These are phyloP conservation scores for Pittosporum tobira DNA, from an alignment of 129 eudicot species.

Conservation along the genomic window DNA sequence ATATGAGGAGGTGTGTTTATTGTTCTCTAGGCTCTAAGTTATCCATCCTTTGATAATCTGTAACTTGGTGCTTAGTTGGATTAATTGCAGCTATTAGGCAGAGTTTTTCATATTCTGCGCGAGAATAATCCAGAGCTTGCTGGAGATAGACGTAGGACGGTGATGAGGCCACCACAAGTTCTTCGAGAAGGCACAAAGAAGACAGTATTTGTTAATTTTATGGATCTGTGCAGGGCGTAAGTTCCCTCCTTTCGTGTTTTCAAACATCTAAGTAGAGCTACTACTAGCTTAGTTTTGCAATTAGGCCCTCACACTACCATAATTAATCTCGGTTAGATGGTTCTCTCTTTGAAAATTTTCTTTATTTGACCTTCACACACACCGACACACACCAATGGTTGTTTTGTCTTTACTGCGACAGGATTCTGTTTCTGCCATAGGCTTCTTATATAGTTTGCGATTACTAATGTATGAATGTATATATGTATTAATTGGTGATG, in stretches of 20 bases:
- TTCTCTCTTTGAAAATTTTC: too few species aligned
- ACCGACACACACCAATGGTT: too few species aligned
- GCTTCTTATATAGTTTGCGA: too few species aligned
- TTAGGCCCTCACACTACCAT: too few species aligned
- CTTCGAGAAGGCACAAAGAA: slow-evolving; percentile 78
- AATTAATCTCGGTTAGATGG: too few species aligned
- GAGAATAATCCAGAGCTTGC: slow-evolving; percentile 85
- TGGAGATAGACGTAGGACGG: slow-evolving; percentile 67
- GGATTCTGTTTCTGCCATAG: neutral
- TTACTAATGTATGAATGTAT: too few species aligned
- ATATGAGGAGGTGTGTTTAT: slow-evolving; percentile 41
- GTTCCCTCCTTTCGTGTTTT: slow-evolving; percentile 13
- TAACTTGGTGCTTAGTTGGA: neutral
- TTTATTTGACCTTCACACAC: neutral
- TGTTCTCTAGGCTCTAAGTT: too few species aligned
- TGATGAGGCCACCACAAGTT: slow-evolving; percentile 83
- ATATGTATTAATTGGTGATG: too few species aligned
- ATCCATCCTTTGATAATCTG: neutral
- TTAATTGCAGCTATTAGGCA: slow-evolving; percentile 48
- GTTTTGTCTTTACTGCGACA: too few species aligned
- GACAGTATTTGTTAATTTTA: slow-evolving; percentile 75
- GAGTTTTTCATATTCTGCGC: slow-evolving; percentile 62
- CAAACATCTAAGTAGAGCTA: too few species aligned
- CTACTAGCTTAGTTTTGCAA: too few species aligned
- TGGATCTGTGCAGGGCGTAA: slow-evolving; percentile 75